Evolutionary conservation across 306 rosid genomes (phyloP), one percentile per base, ranked within the genome.

Genomic region (Adenanthera pavonina): DNA sequence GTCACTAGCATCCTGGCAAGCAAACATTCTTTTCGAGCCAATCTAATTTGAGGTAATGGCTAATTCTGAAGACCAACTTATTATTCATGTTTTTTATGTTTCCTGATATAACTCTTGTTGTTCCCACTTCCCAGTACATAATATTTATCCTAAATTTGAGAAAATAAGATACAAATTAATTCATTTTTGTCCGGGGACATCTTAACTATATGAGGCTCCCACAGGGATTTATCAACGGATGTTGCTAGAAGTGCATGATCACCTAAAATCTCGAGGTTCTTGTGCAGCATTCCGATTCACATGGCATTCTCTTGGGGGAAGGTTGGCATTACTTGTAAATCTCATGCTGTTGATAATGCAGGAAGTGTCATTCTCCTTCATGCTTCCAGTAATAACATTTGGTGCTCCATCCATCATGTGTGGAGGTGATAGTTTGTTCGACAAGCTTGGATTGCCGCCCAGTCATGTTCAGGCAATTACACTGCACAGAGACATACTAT

Each of bases 261-360:
- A 93, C 85, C 86, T 88, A 47, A 83, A 86, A 65, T 83, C 87
- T 53, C 79, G 12, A 6, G 94, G 90, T 60, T 77, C 85, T 72
- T 69, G 70, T 19, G 92, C 96, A 56, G 83, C 78, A 16, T 86
- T 92, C 15, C 90, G 94, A 53, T 92, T 87, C 87, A 91, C 94
- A 4, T 95, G 97, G 11, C 97, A 92, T 83, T 92, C 97, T 77
- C 92, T 92, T 5, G 97, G 97, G 44, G 97, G 97, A 59, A 91
- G 97, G 82, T 86, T 92, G 87, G 90, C 97, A 5, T 71, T 89
- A 34, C 87, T 92, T 2, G 86, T 91, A 80, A 92, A 91, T 80
- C 94, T 92, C 67, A 91, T 92, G 97, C 80, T 92, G 62, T 60
- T 91, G 80, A 88, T 91, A 78, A 88, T 94, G 77, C 72, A 77